Evolutionary conservation across 768 basidiomycete genomes (phyloP), one percentile per base, ranked within the genome.

Genomic region (Suillus clintonianus): DNA sequence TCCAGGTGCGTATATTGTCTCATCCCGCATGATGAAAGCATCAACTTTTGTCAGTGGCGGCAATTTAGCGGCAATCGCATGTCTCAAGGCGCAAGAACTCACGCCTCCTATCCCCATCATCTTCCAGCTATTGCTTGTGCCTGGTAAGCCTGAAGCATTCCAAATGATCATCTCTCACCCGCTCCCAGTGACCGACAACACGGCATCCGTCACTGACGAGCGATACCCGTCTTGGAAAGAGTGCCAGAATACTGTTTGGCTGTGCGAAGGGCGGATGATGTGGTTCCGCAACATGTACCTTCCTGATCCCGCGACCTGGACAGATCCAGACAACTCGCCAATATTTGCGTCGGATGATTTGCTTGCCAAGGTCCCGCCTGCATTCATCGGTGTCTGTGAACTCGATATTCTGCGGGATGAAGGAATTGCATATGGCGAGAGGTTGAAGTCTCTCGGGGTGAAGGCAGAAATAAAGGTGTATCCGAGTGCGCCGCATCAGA

Each of bases 281-380:
- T 92, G 90, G 90, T 91, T 89, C 83, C 78, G 83, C 24, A 72
- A 78, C 57, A 85, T 86, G 66, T 92, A 91, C 72, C 81, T 90
- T 22, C 89, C 90, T 0, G 84, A 88, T 68, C 68, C 80, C 62
- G 78, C 75, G 42, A 88, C 89, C 57, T 80, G 84, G 77, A 77
- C 77, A 0, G 85, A 87, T 54, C 90, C 89, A 87, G 86, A 88
- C 63, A 85, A 84, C 27, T 91, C 89, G 3, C 90, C 90, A 0
- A 77, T 87, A 17, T 87, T 89, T 55, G 89, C 89, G 1, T 86
- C 89, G 0, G 81, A 82, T 9, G 81, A 81, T 37, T 71, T 84
- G 41, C 72, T 90, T 63, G 72, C 71, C 57, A 82, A 81, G 61
- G 74, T 81, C 3, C 88, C 89, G 0, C 81, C 77, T 15, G 81